phyloP scores from a whole-genome alignment of 208 protist species.

The Acanthamoeba castellanii region DNA sequence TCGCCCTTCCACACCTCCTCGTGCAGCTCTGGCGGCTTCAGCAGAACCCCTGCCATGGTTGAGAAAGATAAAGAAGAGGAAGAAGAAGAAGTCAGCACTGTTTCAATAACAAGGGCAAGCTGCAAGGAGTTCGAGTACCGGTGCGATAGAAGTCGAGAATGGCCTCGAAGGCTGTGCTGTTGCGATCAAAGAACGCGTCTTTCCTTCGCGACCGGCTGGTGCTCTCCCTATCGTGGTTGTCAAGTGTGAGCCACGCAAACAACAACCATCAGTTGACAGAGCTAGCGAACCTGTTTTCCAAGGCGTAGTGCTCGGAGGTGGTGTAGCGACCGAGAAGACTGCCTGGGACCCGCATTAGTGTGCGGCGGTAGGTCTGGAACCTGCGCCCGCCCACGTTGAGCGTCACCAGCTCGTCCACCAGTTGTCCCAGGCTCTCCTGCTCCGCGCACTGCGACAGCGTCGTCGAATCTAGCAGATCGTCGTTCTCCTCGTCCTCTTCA shows the following conservation, averaged over 20 bases:
- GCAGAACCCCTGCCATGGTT: not conserved
- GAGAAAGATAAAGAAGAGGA: not conserved
- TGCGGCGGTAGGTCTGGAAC: conserved; percentile 37
- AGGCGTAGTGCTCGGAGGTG: not conserved
- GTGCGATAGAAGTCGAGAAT: conserved; percentile 42
- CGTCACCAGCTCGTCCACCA: conserved; percentile 11
- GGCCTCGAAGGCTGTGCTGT: conserved; percentile 23
- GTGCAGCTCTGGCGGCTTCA: conserved; percentile 47
- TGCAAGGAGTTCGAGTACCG: not conserved
- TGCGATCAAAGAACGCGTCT: conserved; percentile 8
- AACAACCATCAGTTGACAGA: not conserved
- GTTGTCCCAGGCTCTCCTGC: not conserved
- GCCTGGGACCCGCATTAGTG: not conserved
- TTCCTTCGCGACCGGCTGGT: not conserved
- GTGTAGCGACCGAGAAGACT: conserved; percentile 14
- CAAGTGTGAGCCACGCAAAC: not conserved
- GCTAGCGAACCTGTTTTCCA: not conserved
- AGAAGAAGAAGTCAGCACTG: not conserved
- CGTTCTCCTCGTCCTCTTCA: not conserved
- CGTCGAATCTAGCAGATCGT: not conserved
- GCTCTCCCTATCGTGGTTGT: not conserved
- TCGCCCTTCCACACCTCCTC: conserved; percentile 33
- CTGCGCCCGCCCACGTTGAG: conserved; percentile 19
- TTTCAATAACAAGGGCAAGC: not conserved
- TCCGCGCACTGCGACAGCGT: not conserved